These are phyloP conservation scores for Farysia itapuensis DNA, from an alignment of 1,284 basidiomycete genomes.

Conservation along the genomic window DNA sequence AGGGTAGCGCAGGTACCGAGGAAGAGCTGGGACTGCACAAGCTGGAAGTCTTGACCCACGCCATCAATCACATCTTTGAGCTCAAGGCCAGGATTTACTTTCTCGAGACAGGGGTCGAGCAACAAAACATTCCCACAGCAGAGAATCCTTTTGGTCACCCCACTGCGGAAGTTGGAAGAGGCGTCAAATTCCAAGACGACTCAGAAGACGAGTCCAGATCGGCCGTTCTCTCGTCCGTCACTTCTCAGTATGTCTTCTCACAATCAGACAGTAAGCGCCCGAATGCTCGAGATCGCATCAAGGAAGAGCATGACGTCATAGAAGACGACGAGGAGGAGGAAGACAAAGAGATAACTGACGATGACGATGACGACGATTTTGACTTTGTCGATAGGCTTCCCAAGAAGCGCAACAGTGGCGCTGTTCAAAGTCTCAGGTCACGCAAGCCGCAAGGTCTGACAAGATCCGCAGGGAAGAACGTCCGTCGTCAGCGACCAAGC, in stretches of 20 bases:
- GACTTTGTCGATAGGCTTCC: conserved; percentile 18
- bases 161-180: no score
- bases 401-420: conserved; percentile 20
- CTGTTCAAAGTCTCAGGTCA: not conserved
- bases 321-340: conserved; percentile 23
- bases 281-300: conserved; percentile 1
- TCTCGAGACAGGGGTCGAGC: conserved; percentile 32
- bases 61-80: conserved; percentile 54
- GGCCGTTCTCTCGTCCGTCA: not conserved
- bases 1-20: conserved; percentile 28
- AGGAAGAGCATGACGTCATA: conserved; percentile 6
- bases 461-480: not conserved
- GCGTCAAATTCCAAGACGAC: no score
- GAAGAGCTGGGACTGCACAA: conserved; percentile 53
- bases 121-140: conserved; percentile 25
- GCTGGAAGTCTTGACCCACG: conserved; percentile 50
- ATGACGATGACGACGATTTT: conserved; percentile 17
- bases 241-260: no score
- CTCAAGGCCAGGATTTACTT: conserved; percentile 42
- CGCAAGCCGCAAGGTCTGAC: not conserved
- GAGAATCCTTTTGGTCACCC: conserved; percentile 23
- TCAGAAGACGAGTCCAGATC: not conserved
- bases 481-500: conserved; percentile 6
- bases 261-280: not conserved
- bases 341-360: conserved; percentile 6